phyloP scores from a whole-genome alignment of 257 asterid genomes.

The Linderniella brevidens region DNA sequence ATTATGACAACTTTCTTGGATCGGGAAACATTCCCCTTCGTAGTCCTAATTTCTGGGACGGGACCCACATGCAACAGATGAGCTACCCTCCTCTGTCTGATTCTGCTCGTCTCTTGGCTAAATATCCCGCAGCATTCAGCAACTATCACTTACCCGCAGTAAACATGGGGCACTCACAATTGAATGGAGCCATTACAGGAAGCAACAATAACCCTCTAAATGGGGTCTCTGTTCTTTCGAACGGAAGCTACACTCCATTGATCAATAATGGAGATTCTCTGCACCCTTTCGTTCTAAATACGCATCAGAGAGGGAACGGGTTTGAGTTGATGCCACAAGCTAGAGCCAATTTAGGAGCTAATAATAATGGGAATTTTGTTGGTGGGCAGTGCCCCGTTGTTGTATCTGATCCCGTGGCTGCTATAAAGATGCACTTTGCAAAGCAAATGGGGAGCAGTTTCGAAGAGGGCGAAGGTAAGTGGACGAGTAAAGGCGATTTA shows the following conservation, averaged over 20 bases:
- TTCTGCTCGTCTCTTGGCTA: constrained; percentile 42
- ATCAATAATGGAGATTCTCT: constrained; percentile 31
- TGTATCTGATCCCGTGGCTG: constrained; percentile 68
- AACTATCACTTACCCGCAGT: constrained; percentile 25
- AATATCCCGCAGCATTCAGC: constrained; percentile 70
- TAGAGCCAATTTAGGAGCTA: constrained; percentile 43
- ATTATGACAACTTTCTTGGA: constrained; percentile 16
- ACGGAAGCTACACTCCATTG: constrained; percentile 24
- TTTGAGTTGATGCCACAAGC: constrained; percentile 60
- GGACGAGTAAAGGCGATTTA: constrained; percentile 36
- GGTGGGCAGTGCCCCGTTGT: constrained; percentile 55
- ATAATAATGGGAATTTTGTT: constrained; percentile 37
- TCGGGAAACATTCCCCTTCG: constrained; percentile 29
- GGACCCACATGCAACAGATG: constrained; percentile 15
- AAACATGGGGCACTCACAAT: constrained; percentile 29
- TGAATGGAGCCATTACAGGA: constrained; percentile 19
- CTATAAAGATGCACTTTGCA: constrained; percentile 65
- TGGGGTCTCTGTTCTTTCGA: constrained; percentile 31
- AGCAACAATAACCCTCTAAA: constrained; percentile 25
- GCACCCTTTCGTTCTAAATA: constrained; percentile 27
- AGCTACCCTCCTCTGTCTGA: constrained; percentile 40
- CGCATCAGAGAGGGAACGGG: constrained; percentile 30
- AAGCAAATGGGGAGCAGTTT: constrained; percentile 5
- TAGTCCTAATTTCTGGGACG: constrained; percentile 45
- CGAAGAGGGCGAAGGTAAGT: no score